phyloP scores from a whole-genome alignment of 208 protist species.

The Trypanosoma scelopori region DNA sequence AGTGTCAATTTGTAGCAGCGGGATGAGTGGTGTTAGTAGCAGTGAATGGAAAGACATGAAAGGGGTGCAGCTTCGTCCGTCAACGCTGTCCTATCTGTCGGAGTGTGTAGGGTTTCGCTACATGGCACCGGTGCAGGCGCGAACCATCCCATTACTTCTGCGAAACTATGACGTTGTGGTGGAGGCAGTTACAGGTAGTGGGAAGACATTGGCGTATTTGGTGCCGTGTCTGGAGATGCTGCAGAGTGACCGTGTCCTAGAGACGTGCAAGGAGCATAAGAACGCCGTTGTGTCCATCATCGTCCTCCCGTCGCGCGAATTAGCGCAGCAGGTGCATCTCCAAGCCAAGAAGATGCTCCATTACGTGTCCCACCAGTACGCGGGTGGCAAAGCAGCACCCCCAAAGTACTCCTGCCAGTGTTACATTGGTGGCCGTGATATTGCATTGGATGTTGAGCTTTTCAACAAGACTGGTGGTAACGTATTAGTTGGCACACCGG shows the following conservation, averaged over 20 bases:
- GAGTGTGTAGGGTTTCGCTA: constrained; percentile 74
- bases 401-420: constrained; percentile 82
- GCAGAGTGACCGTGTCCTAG: constrained; percentile 51
- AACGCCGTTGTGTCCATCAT: constrained; percentile 87
- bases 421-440: constrained; percentile 90
- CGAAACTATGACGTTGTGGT: constrained; percentile 92
- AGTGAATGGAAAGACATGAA: constrained; percentile 82
- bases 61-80: constrained; percentile 59
- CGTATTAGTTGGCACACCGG: constrained; percentile 91
- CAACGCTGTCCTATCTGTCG: constrained; percentile 62
- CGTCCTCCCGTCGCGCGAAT: constrained; percentile 92
- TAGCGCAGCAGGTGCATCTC: constrained; percentile 93
- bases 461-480: constrained; percentile 84
- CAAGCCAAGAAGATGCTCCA: constrained; percentile 74
- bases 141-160: constrained; percentile 88
- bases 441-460: constrained; percentile 72
- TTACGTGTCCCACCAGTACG: constrained; percentile 59
- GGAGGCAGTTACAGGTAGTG: constrained; percentile 93
- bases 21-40: constrained; percentile 32
- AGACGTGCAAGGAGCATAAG: constrained; percentile 46
- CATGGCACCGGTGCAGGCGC: constrained; percentile 93
- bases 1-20: not conserved
- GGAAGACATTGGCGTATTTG: constrained; percentile 94
- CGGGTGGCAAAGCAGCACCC: constrained; percentile 35
- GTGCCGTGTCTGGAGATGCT: constrained; percentile 90